phyloP scores from a whole-genome alignment of 108 stramenopile genomes.

The Cyclotella distinguenda region DNA sequence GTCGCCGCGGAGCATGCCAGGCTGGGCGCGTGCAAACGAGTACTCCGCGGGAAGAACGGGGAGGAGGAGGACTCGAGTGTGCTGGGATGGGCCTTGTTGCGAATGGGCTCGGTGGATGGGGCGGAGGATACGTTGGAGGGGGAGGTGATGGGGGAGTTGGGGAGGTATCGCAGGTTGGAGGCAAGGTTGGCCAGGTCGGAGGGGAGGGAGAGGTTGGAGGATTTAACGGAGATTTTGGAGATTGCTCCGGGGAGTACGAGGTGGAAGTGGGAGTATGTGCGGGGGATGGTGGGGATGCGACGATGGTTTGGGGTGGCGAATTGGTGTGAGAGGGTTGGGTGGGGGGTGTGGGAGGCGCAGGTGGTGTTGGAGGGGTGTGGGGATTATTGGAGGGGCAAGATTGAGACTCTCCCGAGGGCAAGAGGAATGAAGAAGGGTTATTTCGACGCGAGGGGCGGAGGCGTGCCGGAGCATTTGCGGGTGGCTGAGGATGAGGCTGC shows the following conservation, averaged over 20 bases:
- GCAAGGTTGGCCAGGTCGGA: not conserved
- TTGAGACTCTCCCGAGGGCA: slow-evolving; percentile 26
- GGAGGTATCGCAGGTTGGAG: not conserved
- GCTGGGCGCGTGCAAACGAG: slow-evolving; percentile 6
- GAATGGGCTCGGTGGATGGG: slow-evolving; percentile 19
- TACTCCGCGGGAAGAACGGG: not conserved
- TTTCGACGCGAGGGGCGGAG: not conserved
- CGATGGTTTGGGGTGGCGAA: slow-evolving; percentile 44
- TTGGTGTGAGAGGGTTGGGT: slow-evolving; percentile 40
- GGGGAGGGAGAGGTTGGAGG: not conserved
- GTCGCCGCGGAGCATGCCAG: too few relatives aligned
- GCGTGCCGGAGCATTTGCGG: slow-evolving; percentile 21
- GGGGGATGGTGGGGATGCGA: slow-evolving; percentile 9
- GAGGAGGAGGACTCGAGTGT: slow-evolving; percentile 9
- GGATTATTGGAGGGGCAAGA: slow-evolving; percentile 5
- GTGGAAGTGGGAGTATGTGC: slow-evolving; percentile 23
- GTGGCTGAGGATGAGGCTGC: slow-evolving; percentile 20
- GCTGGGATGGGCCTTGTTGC: slow-evolving; percentile 27
- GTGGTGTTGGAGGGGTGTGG: slow-evolving; percentile 19
- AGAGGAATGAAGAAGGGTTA: not conserved
- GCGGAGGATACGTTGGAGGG: slow-evolving; percentile 33
- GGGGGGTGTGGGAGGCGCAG: slow-evolving; percentile 15
- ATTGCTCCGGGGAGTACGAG: slow-evolving; percentile 27
- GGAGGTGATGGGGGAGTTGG: slow-evolving; percentile 4
- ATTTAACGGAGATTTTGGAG: slow-evolving; percentile 11